Evolutionary conservation across 208 protist species (phyloP).

Genomic region (Zelonia costaricensis): DNA sequence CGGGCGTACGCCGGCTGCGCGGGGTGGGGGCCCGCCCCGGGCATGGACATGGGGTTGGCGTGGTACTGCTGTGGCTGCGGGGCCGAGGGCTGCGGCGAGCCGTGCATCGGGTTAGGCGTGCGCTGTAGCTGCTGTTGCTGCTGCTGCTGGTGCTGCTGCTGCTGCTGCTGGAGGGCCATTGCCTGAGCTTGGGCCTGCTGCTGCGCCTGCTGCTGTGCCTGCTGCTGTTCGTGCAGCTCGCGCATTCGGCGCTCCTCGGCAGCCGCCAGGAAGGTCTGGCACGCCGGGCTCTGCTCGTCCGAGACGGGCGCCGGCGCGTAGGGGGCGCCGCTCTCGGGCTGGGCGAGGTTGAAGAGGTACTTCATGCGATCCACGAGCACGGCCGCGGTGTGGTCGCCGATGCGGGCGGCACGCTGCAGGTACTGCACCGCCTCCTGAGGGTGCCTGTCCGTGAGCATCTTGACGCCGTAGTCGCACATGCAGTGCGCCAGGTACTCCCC

Average conservation of each 20-base stretch:
- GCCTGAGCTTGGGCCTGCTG: constrained; percentile 15
- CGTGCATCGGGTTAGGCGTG: not conserved
- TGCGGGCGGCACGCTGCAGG: constrained; percentile 56
- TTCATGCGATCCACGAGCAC: constrained; percentile 70
- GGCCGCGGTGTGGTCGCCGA: constrained; percentile 53
- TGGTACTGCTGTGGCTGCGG: constrained; percentile 5
- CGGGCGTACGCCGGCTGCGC: not conserved
- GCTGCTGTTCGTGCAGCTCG: constrained; percentile 33
- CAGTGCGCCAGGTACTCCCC: constrained; percentile 52
- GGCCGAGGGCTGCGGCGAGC: constrained; percentile 9
- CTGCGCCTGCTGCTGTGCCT: constrained; percentile 37
- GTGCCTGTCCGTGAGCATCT: constrained; percentile 49
- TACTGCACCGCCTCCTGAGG: constrained; percentile 45
- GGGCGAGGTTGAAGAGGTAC: constrained; percentile 36
- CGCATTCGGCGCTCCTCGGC: constrained; percentile 31
- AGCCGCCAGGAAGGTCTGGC: constrained; percentile 40
- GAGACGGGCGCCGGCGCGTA: constrained; percentile 45
- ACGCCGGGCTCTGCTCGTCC: constrained; percentile 54
- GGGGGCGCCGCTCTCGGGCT: constrained; percentile 25
- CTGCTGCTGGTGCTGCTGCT: constrained; percentile 1
- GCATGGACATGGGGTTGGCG: constrained; percentile 1
- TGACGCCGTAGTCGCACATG: constrained; percentile 56
- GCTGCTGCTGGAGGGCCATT: constrained; percentile 10
- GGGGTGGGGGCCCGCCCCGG: not conserved
- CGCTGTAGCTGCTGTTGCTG: not conserved